A percentile compares a stretch with the other conserved stretches of the same genome.
phyloP scores from a whole-genome alignment of 805 yeast species.

The Aciculoconidium aculeatum region DNA sequence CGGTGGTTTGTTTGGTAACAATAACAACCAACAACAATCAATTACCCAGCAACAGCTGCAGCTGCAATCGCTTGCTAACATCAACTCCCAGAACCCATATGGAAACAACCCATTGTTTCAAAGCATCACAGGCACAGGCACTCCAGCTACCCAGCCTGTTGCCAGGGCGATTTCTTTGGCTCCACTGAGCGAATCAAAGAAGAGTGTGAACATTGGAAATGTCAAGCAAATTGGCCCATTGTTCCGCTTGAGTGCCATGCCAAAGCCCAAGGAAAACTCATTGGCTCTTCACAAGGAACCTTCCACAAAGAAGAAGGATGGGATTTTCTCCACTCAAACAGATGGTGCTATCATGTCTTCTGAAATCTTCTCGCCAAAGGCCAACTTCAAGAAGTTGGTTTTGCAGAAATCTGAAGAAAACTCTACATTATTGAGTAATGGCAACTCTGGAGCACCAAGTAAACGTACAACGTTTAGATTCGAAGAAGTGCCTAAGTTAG shows the following conservation, averaged over 20 bases:
- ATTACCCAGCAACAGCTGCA: slow-evolving; percentile 13
- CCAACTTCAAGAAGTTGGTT: slow-evolving; percentile 47
- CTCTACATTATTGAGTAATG: slow-evolving; percentile 5
- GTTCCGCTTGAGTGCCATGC: slow-evolving; percentile 22
- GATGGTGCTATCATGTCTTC: slow-evolving; percentile 67
- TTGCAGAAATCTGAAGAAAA: slow-evolving; percentile 38
- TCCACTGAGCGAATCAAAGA: slow-evolving; percentile 33
- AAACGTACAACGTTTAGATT: slow-evolving; percentile 30
- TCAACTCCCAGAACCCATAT: slow-evolving; percentile 55
- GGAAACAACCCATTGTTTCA: slow-evolving; percentile 71
- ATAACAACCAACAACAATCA: slow-evolving; percentile 13
- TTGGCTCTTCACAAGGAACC: neutral
- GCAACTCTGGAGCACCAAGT: slow-evolving; percentile 10
- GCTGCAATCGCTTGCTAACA: slow-evolving; percentile 22
- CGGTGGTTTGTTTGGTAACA: slow-evolving; percentile 22
- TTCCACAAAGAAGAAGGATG: slow-evolving; percentile 7
- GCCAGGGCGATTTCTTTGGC: too few relatives aligned
- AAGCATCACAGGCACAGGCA: slow-evolving; percentile 32
- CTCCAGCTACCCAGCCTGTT: slow-evolving; percentile 31
- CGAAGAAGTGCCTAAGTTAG: too few relatives aligned
- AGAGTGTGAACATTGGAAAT: slow-evolving; percentile 49
- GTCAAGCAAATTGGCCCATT: slow-evolving; percentile 62
- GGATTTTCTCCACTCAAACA: slow-evolving; percentile 39
- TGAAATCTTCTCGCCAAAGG: slow-evolving; percentile 64
- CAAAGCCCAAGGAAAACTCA: slow-evolving; percentile 6